Conservation (phyloP, 305 asterid species). For the Fraxinus velutina region DNA sequence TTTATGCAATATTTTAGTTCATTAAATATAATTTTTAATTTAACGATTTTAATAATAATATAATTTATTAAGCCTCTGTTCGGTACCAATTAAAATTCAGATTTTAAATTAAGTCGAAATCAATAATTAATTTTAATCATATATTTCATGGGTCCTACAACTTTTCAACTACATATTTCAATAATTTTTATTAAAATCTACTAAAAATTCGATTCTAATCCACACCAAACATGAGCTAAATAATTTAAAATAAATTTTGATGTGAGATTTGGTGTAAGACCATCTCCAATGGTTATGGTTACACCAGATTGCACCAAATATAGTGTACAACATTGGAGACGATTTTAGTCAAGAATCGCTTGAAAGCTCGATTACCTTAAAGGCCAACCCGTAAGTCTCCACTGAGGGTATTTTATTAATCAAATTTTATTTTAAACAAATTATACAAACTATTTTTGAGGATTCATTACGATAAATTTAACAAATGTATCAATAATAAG, state of each 20-base stretch:
- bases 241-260: no score
- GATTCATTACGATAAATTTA: background rate
- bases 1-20: background rate
- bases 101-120: background rate
- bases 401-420: background rate
- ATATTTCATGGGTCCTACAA: background rate
- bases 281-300: background rate
- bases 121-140: background rate
- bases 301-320: background rate
- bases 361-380: background rate
- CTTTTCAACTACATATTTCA: background rate
- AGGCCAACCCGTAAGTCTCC: background rate
- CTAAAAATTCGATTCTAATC: no score
- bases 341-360: background rate
- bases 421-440: background rate
- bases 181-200: no score
- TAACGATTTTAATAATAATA: no score
- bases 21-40: no score
- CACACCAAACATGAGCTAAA: background rate
- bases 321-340: background rate
- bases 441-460: background rate
- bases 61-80: background rate
- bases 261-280: background rate
- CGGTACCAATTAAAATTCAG: background rate
- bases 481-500: background rate